phyloP scores from a whole-genome alignment of 2,329 filamentous ascomycete genomes.

The Acarospora socialis region DNA sequence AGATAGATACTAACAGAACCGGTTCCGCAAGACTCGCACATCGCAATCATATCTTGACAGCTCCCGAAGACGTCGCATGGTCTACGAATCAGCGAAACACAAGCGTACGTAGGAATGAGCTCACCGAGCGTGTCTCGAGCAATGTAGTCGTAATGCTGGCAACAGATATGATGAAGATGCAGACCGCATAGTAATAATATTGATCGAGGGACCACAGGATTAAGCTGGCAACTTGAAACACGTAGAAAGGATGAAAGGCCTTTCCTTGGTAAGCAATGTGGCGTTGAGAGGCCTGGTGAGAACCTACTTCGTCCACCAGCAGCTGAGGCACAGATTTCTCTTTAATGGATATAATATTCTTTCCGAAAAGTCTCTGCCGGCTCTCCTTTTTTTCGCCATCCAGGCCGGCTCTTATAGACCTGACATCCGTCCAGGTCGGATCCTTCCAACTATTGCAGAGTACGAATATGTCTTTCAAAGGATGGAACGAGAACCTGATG shows the following conservation, averaged over 20 bases:
- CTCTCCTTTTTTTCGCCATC: constrained; percentile 77
- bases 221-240: constrained; percentile 92
- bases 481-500: constrained; percentile 83
- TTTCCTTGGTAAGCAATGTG: constrained; percentile 23
- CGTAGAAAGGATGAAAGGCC: constrained; percentile 94
- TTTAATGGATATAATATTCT: constrained; percentile 82
- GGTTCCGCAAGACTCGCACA: constrained; percentile 79
- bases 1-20: constrained; percentile 57
- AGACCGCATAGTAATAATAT: constrained; percentile 94
- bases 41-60: constrained; percentile 94
- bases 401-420: constrained; percentile 60
- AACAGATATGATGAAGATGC: constrained; percentile 88
- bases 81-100: constrained; percentile 32
- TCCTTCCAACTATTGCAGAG: constrained; percentile 89
- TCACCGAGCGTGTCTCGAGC: constrained; percentile 69
- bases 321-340: constrained; percentile 75
- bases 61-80: constrained; percentile 78
- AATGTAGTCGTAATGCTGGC: constrained; percentile 83
- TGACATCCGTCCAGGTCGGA: constrained; percentile 68
- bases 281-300: constrained; percentile 5
- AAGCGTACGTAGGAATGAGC: constrained; percentile 19
- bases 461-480: constrained; percentile 74
- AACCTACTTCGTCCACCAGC: constrained; percentile 66
- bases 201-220: constrained; percentile 88
- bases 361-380: constrained; percentile 75